Evolutionary conservation across 129 eudicot genomes (phyloP).

Genomic region (Oenanthe sinensis): DNA sequence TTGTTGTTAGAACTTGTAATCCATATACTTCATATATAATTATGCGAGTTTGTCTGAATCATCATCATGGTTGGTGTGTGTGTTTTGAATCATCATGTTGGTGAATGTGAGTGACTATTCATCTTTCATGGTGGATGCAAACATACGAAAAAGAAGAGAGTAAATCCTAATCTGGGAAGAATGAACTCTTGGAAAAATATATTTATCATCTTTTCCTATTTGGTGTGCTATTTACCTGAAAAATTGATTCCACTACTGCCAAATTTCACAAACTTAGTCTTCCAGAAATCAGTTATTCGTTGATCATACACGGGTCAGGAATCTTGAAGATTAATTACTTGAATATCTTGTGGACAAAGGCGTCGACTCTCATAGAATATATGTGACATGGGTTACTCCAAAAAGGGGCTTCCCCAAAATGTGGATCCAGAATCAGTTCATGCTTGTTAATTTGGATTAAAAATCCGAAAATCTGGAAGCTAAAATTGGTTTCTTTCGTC

Average conservation of each 20-base stretch:
- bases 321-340: neutral
- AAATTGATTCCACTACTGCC: neutral
- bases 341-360: neutral
- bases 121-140: neutral
- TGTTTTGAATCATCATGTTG: neutral
- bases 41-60: neutral
- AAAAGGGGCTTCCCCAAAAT: neutral
- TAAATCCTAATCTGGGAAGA: neutral
- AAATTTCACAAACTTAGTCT: neutral
- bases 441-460: neutral
- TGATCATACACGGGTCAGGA: neutral
- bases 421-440: neutral
- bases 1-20: neutral
- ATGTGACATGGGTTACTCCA: neutral
- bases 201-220: neutral
- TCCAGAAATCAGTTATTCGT: neutral
- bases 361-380: too few relatives aligned
- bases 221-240: neutral
- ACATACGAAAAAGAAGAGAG: neutral
- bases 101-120: neutral
- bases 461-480: neutral
- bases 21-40: neutral
- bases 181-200: neutral
- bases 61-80: neutral
- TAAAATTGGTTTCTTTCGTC: neutral